Conservation (phyloP, 345 rosid species). For the Gossypium mustelinum region DNA sequence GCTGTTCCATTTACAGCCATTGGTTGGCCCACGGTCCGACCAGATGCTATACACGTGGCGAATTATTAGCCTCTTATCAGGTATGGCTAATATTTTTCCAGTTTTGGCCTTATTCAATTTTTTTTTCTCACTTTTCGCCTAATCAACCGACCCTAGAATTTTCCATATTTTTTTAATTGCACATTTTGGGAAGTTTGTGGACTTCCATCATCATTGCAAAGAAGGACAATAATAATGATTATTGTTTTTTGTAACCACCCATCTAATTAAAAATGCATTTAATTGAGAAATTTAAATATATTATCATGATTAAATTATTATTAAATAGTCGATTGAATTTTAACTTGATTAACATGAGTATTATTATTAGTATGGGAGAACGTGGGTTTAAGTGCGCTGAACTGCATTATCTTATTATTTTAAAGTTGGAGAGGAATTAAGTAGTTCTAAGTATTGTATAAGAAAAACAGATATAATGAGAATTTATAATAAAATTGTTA, state of each 20-base stretch:
- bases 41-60: not conserved
- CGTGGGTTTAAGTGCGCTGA: fast-evolving
- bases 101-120: not conserved
- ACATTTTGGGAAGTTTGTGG: not conserved
- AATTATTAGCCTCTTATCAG: not conserved
- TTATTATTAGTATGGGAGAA: fast-evolving
- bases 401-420: no score
- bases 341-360: fast-evolving
- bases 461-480: no score
- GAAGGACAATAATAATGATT: not conserved
- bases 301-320: not conserved
- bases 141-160: not conserved
- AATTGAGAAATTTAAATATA: not conserved
- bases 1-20: not conserved
- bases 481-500: no score
- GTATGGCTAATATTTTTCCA: not conserved
- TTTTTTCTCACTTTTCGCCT: not conserved
- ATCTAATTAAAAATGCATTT: not conserved
- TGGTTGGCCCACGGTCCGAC: not conserved
- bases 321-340: no score
- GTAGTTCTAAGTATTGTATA: no score
- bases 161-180: not conserved
- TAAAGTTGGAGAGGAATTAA: fast-evolving
- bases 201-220: not conserved
- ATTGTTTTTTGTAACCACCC: not conserved